Percentiles rank a stretch among this genome's conserved stretches.
Evolutionary conservation across 23 red algal genomes (phyloP).

Genomic region (Agarophyton chilense): DNA sequence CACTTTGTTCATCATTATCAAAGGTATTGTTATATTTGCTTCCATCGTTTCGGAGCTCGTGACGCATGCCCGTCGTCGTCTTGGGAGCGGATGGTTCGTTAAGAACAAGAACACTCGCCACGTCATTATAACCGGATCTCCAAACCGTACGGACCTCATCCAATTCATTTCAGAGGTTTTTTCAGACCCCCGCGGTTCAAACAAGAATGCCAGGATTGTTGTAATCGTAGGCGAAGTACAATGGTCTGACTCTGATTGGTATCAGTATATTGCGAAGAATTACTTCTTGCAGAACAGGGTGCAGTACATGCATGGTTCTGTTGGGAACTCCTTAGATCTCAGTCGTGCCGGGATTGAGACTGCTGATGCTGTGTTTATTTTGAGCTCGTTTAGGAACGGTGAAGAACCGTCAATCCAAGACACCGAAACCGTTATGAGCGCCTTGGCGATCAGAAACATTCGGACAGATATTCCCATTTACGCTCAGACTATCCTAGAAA

Average conservation of each 20-base stretch:
- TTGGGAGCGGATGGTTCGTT: constrained; percentile 66
- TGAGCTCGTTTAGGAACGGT: constrained; percentile 44
- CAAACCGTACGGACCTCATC: constrained; percentile 61
- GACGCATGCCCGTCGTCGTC: constrained; percentile 40
- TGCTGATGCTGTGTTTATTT: constrained; percentile 74
- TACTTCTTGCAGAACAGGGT: constrained; percentile 54
- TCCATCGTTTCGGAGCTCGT: constrained; percentile 54
- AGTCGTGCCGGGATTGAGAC: constrained; percentile 44
- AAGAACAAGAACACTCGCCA: constrained; percentile 72
- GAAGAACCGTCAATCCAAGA: constrained; percentile 50
- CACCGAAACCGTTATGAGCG: constrained; percentile 57
- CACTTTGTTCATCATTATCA: constrained; percentile 74
- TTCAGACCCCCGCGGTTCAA: constrained; percentile 56
- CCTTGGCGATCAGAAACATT: constrained; percentile 65
- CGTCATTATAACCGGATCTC: constrained; percentile 74
- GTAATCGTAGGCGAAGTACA: constrained; percentile 61
- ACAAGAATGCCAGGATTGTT: constrained; percentile 64
- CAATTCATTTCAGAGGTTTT: constrained; percentile 77
- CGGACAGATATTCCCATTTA: constrained; percentile 79
- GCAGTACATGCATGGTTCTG: constrained; percentile 51
- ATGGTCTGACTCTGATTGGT: constrained; percentile 81
- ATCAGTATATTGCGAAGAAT: constrained; percentile 61
- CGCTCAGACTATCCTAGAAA: constrained; percentile 59
- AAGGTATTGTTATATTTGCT: constrained; percentile 76
- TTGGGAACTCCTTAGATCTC: constrained; percentile 34